Percentiles rank a stretch among this genome's conserved stretches.
phyloP scores from a whole-genome alignment of 176 grass and related monocot genomes.

The Oryza longistaminata region DNA sequence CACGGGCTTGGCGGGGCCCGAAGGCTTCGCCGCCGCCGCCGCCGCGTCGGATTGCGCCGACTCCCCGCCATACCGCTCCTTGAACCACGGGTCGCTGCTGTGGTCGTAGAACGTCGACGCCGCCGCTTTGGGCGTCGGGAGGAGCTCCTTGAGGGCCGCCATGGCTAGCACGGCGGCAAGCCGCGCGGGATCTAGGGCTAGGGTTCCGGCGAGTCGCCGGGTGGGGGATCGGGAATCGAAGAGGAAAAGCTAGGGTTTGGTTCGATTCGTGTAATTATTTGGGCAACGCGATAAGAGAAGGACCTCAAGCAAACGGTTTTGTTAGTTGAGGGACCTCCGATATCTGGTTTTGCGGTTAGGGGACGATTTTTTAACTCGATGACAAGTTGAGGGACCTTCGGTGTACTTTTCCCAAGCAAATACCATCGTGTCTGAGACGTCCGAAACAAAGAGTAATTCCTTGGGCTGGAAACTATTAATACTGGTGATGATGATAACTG shows the following conservation, averaged over 20 bases:
- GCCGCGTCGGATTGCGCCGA: conserved; percentile 1
- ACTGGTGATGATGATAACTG: too few relatives aligned
- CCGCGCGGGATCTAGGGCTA: conserved; percentile 22
- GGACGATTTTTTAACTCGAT: too few relatives aligned
- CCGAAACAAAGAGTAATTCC: too few relatives aligned
- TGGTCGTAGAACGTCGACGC: conserved; percentile 75
- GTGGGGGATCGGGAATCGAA: conserved; percentile 20
- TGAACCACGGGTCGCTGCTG: conserved; percentile 90
- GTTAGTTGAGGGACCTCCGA: too few relatives aligned
- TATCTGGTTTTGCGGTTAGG: too few relatives aligned
- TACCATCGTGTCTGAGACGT: too few relatives aligned
- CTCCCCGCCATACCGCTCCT: conserved; percentile 75
- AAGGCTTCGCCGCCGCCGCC: conserved; percentile 19
- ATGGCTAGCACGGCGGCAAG: conserved; percentile 35
- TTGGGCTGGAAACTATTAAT: too few relatives aligned
- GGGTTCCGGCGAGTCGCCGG: conserved; percentile 49
- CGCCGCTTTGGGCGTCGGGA: conserved; percentile 59
- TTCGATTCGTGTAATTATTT: conserved; percentile 21
- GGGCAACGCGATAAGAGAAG: not conserved
- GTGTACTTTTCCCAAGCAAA: too few relatives aligned
- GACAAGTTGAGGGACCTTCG: too few relatives aligned
- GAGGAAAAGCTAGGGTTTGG: conserved; percentile 52
- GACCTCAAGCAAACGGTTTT: too few relatives aligned
- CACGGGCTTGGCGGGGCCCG: conserved; percentile 35
- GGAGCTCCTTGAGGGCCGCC: conserved; percentile 75